Base-by-base conservation (phyloP, 148 eudicot genomes). In the Dysphania ambrosioides region DNA sequence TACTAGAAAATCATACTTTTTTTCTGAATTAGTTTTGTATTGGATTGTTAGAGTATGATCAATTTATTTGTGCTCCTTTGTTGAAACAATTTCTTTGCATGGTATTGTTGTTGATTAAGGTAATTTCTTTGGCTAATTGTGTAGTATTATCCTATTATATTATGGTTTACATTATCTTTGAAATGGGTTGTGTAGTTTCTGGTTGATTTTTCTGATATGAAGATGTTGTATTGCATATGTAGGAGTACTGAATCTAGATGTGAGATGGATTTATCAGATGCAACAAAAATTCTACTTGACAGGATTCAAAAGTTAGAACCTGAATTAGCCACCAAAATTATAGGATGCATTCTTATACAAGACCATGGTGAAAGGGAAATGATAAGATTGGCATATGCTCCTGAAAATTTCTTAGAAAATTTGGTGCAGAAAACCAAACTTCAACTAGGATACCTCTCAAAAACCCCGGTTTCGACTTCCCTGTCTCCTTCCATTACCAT, bases 291-390 rank as follows among this genome's bases (percentile, higher is more conserved):
- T 67, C 63, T 91, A 32, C 73, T 78, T 12, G 77, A 75, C 27
- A 86, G 89, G 68, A 88, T 94, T 41, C 62, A 83, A 57, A 80
- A 83, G 70, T 53, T 94, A 19, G 98, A 94, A 76, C 88, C 96
- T 2, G 89, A 90, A 70, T 73, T 77, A 72, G 83, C 86, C 3
- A 67, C 88, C 19, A 84, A 88, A 81, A 88, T 91, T 3, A 67
- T 88, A 24, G 93, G 95, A 19, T 79, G 83, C 55, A 82, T 93
- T 36, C 85, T 88, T 35, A 68, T 89, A 36, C 86, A 80, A 72
- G 87, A 79, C 61, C 41, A 72, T 32, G 75, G 83, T 23, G 89
- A 83, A 24, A 49, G 80, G 30, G 90, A 91, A 34, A 72, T 93
- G 87, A 89, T 91, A 36, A 78, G 93, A 1, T 77, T 89, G 65